A percentile compares a stretch with the other conserved stretches of the same genome.
Evolutionary conservation across 225 moss, liverwort and hornwort genomes (phyloP).

Genomic region (Physcomitrellopsis africana): DNA sequence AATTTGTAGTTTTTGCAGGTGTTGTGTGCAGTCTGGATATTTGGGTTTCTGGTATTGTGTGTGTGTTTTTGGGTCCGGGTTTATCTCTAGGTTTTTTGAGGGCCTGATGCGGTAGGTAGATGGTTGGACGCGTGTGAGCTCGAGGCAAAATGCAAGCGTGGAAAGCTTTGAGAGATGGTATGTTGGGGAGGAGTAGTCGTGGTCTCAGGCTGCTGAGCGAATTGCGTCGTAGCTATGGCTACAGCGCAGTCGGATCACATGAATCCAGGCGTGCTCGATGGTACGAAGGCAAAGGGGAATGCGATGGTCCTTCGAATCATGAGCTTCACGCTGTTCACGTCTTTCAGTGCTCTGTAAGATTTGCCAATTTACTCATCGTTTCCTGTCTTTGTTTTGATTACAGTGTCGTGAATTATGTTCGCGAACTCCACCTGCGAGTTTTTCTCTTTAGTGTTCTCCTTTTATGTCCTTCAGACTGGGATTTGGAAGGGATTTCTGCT

Average conservation of each 20-base stretch:
- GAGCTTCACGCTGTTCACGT: constrained; percentile 79
- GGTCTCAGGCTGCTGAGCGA: constrained; percentile 8
- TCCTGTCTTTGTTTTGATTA: not conserved
- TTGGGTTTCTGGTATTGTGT: too few relatives aligned
- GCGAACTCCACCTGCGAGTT: too few relatives aligned
- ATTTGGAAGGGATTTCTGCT: too few relatives aligned
- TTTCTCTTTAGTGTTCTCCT: too few relatives aligned
- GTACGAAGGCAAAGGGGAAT: constrained; percentile 45
- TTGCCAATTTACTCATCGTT: not conserved
- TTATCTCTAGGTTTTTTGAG: not conserved
- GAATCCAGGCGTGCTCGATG: constrained; percentile 43
- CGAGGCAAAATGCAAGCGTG: constrained; percentile 42
- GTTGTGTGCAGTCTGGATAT: too few relatives aligned
- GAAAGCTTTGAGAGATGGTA: constrained; percentile 28
- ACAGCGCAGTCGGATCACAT: constrained; percentile 38
- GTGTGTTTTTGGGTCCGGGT: too few relatives aligned
- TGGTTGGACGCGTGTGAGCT: constrained; percentile 12
- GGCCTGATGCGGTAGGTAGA: not conserved
- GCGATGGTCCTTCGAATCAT: constrained; percentile 26
- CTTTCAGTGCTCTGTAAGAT: constrained; percentile 76
- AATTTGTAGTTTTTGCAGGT: too few relatives aligned
- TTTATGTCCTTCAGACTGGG: too few relatives aligned
- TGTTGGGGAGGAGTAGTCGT: not conserved
- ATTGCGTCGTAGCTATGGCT: constrained; percentile 42
- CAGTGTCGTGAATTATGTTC: too few relatives aligned